phyloP scores from a whole-genome alignment of 1,139 yeast genomes.

The Geotrichum klebahnii region DNA sequence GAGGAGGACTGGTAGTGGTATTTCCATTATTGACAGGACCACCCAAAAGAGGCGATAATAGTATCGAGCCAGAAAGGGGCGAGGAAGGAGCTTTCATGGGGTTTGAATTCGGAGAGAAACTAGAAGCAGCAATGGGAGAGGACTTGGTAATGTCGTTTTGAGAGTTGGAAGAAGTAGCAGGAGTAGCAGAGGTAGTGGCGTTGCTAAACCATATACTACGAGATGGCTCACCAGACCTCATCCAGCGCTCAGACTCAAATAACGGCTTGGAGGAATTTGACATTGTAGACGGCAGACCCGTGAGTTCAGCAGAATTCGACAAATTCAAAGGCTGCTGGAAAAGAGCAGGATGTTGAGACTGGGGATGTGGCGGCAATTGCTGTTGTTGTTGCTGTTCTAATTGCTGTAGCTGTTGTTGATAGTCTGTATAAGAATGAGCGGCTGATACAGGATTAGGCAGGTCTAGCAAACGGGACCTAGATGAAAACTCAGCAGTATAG shows the following conservation, averaged over 20 bases:
- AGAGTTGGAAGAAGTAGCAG: not conserved
- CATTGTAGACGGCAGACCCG: not conserved
- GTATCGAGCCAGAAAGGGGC: slow-evolving; percentile 2
- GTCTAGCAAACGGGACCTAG: slow-evolving; percentile 29
- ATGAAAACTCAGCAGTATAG: slow-evolving; percentile 37
- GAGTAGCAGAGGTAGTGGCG: slow-evolving; percentile 2
- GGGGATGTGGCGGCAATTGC: slow-evolving; percentile 7
- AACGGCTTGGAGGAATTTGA: not conserved
- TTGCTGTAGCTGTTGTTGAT: not conserved
- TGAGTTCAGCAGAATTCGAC: not conserved
- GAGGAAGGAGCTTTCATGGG: slow-evolving; percentile 3
- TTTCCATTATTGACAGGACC: not conserved
- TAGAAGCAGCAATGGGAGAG: slow-evolving; percentile 8
- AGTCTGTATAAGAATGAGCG: not conserved
- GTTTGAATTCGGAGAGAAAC: slow-evolving; percentile 3
- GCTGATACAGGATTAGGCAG: slow-evolving; percentile 13
- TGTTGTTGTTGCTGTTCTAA: slow-evolving; percentile 10
- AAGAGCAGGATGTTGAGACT: not conserved
- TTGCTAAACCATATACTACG: slow-evolving; percentile 9
- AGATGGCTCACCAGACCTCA: slow-evolving; percentile 6
- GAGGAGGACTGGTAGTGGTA: slow-evolving; percentile 3
- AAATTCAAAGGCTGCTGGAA: not conserved
- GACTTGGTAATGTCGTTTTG: not conserved
- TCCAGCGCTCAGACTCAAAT: slow-evolving; percentile 5
- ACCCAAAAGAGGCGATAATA: slow-evolving; percentile 2